These are phyloP conservation scores for Bruguiera gymnorhiza DNA, from an alignment of 345 rosid species.

Conservation along the genomic window DNA sequence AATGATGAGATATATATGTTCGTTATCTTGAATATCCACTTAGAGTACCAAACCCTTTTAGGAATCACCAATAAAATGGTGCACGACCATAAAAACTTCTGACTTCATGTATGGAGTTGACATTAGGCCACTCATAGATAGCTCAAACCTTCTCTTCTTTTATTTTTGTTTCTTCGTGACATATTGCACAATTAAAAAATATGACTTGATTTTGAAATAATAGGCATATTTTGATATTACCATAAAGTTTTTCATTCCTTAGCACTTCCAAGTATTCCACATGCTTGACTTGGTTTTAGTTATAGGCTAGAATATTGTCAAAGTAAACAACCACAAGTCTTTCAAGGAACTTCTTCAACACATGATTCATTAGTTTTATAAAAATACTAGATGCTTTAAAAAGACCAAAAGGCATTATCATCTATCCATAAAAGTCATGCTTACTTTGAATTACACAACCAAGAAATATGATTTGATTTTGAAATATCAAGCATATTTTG, in stretches of 20 bases:
- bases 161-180: background rate
- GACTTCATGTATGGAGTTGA: background rate
- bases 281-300: background rate
- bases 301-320: background rate
- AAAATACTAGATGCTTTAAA: background rate
- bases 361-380: background rate
- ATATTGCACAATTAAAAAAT: background rate
- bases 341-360: background rate
- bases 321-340: background rate
- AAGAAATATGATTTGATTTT: background rate
- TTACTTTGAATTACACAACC: background rate
- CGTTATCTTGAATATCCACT: too few relatives aligned
- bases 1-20: too few relatives aligned
- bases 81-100: conserved; percentile 1
- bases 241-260: conserved; percentile 2
- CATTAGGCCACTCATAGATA: background rate
- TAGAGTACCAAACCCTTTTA: background rate
- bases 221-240: background rate
- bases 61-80: background rate
- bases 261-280: background rate
- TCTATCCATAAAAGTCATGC: too few relatives aligned
- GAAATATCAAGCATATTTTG: background rate
- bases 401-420: too few relatives aligned
- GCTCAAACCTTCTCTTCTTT: background rate
- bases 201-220: background rate